Percentiles rank a stretch among this genome's conserved stretches.
Conservation (phyloP, 495 filamentous ascomycete species). For the Evernia prunastri region DNA sequence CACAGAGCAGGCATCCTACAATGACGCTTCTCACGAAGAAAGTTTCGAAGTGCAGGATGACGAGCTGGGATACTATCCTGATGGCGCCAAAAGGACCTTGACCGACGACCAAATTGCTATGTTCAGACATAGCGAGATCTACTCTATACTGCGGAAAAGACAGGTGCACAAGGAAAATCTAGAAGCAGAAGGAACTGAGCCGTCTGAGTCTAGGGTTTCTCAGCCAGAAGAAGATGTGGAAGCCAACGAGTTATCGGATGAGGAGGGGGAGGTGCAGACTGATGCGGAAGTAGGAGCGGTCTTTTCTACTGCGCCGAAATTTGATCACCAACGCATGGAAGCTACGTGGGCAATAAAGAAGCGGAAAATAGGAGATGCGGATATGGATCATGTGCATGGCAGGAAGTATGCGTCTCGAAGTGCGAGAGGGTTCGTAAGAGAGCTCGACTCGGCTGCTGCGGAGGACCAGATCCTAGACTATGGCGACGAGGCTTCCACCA, state of each 20-base stretch:
- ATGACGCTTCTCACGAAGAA: conserved; percentile 33
- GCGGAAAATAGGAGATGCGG: conserved; percentile 7
- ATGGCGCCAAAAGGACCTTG: conserved; percentile 83
- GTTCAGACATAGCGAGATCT: conserved; percentile 84
- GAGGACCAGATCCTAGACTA: conserved; percentile 22
- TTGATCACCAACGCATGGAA: not conserved
- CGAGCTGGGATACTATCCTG: conserved; percentile 77
- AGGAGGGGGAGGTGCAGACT: not conserved
- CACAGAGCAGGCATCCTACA: not conserved
- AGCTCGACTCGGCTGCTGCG: conserved; percentile 19
- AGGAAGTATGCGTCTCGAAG: conserved; percentile 10
- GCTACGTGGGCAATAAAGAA: not conserved
- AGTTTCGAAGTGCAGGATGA: conserved; percentile 54
- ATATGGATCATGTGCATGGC: not conserved
- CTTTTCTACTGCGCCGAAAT: not conserved
- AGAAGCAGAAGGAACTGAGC: conserved; percentile 13
- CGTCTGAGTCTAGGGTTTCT: not conserved
- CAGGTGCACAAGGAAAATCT: conserved; percentile 35
- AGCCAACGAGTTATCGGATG: not conserved
- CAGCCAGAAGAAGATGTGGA: not conserved
- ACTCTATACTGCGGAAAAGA: conserved; percentile 56
- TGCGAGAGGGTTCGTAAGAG: conserved; percentile 20
- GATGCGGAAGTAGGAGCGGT: not conserved
- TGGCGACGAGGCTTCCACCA: conserved; percentile 13
- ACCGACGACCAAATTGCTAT: conserved; percentile 89